phyloP scores from a whole-genome alignment of 2,329 filamentous ascomycete species.

The Epichloe brachyelytri region DNA sequence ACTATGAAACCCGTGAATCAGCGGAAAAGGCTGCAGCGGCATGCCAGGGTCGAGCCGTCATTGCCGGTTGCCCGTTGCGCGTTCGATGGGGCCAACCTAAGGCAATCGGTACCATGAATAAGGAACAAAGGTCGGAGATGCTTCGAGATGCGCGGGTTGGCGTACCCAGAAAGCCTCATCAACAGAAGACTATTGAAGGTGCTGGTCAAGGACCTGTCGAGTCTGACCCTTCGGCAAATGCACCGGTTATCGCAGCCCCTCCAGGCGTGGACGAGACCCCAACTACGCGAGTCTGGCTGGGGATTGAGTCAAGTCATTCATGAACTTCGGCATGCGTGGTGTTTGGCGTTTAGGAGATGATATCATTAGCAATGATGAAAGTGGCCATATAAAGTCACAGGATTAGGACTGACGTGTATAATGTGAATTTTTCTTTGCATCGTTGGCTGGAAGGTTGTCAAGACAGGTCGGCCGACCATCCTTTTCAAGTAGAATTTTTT shows the following conservation, averaged over 20 bases:
- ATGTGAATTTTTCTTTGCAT: background rate
- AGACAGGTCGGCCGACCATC: background rate
- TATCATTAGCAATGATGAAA: background rate
- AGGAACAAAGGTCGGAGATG: constrained; percentile 70
- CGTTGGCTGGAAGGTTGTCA: constrained; percentile 3
- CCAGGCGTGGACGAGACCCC: constrained; percentile 61
- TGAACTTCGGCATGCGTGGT: constrained; percentile 10
- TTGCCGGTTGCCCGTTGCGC: constrained; percentile 79
- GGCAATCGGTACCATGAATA: constrained; percentile 81
- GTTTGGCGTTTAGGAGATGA: constrained; percentile 17
- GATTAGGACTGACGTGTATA: background rate
- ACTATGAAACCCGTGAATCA: constrained; percentile 72
- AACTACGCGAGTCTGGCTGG: constrained; percentile 79
- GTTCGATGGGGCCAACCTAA: constrained; percentile 90
- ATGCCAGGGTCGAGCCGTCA: constrained; percentile 77
- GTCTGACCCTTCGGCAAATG: constrained; percentile 18
- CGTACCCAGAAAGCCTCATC: constrained; percentile 13
- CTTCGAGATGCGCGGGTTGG: constrained; percentile 53
- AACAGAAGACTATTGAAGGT: constrained; percentile 21
- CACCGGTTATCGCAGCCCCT: constrained; percentile 52
- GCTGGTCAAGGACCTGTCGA: constrained; percentile 21
- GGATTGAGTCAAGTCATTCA: constrained; percentile 38
- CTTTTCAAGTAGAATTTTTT: background rate
- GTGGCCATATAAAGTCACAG: constrained; percentile 1
- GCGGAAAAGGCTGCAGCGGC: constrained; percentile 77